Evolutionary conservation across 345 rosid genomes (phyloP).

Genomic region (Lepidium sativum): DNA sequence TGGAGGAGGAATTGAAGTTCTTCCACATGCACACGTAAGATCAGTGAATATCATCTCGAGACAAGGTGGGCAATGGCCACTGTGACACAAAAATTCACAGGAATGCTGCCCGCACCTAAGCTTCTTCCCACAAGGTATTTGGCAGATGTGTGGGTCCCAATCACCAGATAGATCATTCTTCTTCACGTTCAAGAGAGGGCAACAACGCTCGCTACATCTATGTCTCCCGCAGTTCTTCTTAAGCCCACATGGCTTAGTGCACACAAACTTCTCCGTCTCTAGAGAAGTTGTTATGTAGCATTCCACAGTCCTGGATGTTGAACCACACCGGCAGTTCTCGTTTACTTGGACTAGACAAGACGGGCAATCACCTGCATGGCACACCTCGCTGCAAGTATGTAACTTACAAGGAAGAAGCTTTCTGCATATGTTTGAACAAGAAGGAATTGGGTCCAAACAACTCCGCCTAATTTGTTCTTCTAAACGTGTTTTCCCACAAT

Average conservation of each 20-base stretch:
- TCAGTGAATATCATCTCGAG: slow-evolving; percentile 81
- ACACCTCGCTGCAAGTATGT: slow-evolving; percentile 59
- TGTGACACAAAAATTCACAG: slow-evolving; percentile 83
- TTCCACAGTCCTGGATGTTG: slow-evolving; percentile 60
- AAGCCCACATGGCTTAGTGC: slow-evolving; percentile 70
- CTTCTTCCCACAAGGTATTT: slow-evolving; percentile 83
- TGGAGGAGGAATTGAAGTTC: slow-evolving; percentile 91
- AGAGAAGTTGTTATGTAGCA: slow-evolving; percentile 50
- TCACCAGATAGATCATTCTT: slow-evolving; percentile 36
- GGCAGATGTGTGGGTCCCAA: slow-evolving; percentile 89
- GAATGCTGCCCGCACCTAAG: slow-evolving; percentile 88
- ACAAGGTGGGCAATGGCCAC: slow-evolving; percentile 96
- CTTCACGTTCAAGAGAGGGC: slow-evolving; percentile 56
- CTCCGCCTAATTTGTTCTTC: slow-evolving; percentile 50
- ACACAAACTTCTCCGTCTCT: slow-evolving; percentile 49
- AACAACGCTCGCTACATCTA: slow-evolving; percentile 88
- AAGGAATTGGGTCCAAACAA: slow-evolving; percentile 85
- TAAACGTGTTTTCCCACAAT: slow-evolving; percentile 73
- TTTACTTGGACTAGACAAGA: slow-evolving; percentile 58
- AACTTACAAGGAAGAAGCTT: slow-evolving; percentile 65
- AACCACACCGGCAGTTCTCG: slow-evolving; percentile 80
- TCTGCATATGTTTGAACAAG: slow-evolving; percentile 53
- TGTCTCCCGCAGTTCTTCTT: slow-evolving; percentile 95
- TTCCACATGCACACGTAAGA: slow-evolving; percentile 90
- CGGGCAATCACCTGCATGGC: slow-evolving; percentile 85